Conservation (phyloP, 2,329 filamentous ascomycete species). For the Eutypa lata region DNA sequence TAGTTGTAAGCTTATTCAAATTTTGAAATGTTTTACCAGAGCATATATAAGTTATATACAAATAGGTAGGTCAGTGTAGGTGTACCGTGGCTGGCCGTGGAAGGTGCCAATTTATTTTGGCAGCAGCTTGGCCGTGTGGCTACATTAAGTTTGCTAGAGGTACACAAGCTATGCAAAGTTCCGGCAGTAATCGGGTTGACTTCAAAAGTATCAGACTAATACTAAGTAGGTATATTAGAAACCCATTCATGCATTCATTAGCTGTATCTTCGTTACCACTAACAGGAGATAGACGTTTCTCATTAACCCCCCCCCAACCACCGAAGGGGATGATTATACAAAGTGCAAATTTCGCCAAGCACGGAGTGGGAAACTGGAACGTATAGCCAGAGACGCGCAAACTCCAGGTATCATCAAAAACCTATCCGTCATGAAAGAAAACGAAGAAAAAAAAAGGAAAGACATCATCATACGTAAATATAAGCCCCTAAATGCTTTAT, state of each 20-base stretch:
- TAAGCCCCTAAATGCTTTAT: not conserved
- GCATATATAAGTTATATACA: no score
- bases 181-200: no score
- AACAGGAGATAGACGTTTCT: not conserved
- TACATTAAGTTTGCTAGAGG: no score
- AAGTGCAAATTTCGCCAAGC: constrained; percentile 2
- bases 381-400: not conserved
- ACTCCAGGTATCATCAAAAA: constrained; percentile 16
- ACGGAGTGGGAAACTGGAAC: constrained; percentile 7
- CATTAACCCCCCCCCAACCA: not conserved
- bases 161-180: no score
- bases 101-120: no score
- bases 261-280: not conserved
- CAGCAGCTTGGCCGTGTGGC: no score
- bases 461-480: constrained; percentile 4
- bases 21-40: no score
- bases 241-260: no score
- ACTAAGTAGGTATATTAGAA: not conserved
- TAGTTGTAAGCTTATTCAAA: no score
- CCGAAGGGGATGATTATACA: not conserved
- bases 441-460: constrained; percentile 9
- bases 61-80: no score
- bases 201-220: not conserved
- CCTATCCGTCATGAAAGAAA: constrained; percentile 5
- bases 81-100: no score